phyloP scores from a whole-genome alignment of 2,329 filamentous ascomycete species.

The Penicillium sp. region DNA sequence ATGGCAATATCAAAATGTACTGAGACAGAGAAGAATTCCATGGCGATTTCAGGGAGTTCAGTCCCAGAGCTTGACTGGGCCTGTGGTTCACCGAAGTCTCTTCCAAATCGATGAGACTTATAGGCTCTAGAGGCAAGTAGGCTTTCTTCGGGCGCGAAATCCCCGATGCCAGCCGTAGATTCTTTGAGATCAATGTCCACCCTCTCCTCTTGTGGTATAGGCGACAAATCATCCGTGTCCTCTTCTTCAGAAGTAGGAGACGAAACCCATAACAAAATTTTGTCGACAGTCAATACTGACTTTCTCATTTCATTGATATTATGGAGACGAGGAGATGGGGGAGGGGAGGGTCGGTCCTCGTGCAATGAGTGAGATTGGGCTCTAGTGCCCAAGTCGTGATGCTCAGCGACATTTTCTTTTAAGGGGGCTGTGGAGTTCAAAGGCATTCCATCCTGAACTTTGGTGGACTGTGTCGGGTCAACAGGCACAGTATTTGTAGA shows the following conservation, averaged over 20 bases:
- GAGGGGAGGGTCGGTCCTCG: slow-evolving; percentile 17
- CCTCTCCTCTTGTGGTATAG: slow-evolving; percentile 12
- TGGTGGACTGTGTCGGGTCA: not conserved
- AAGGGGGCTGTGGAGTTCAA: slow-evolving; percentile 30
- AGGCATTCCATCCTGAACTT: slow-evolving; percentile 25
- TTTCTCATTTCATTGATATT: slow-evolving; percentile 34
- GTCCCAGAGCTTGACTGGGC: not conserved
- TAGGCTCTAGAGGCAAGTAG: slow-evolving; percentile 26
- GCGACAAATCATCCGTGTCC: slow-evolving; percentile 2
- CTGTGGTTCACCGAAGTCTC: slow-evolving; percentile 6
- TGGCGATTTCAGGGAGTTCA: slow-evolving; percentile 21
- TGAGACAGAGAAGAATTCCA: slow-evolving; percentile 34
- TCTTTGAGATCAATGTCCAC: slow-evolving; percentile 22
- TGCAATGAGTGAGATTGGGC: slow-evolving; percentile 11
- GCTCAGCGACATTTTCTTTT: slow-evolving; percentile 15
- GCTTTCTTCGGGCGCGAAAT: slow-evolving; percentile 25
- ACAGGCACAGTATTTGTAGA: not conserved
- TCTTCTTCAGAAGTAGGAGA: slow-evolving; percentile 20
- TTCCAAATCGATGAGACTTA: slow-evolving; percentile 22
- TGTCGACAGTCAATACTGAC: slow-evolving; percentile 36
- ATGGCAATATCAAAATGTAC: slow-evolving; percentile 42
- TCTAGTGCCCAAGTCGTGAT: slow-evolving; percentile 7
- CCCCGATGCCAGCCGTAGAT: slow-evolving; percentile 21
- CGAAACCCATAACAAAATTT: slow-evolving; percentile 39
- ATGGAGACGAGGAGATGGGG: slow-evolving; percentile 19